These are phyloP conservation scores for Backusella westeae DNA, from an alignment of 192 early-diverging fungal genomes.

Conservation along the genomic window DNA sequence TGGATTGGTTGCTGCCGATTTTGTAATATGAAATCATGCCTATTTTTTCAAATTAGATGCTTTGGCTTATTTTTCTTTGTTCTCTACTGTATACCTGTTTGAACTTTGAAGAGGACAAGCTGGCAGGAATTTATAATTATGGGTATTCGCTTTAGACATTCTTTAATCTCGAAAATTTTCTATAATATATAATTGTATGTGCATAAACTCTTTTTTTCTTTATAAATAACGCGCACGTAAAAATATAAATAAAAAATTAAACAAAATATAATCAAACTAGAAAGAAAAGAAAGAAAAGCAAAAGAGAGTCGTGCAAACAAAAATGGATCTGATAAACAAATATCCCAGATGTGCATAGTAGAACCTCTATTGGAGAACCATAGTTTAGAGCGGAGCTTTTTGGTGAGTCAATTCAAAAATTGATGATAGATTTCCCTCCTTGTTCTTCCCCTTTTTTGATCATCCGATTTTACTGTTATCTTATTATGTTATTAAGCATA, in stretches of 20 bases:
- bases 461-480: background rate
- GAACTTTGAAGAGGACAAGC: background rate
- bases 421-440: background rate
- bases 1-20: constrained; percentile 30
- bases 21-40: background rate
- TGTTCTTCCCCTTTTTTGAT: background rate
- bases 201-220: background rate
- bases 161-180: background rate
- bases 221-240: background rate
- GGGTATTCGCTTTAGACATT: background rate
- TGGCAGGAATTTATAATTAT: background rate
- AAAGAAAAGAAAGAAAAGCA: background rate
- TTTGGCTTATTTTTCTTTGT: background rate
- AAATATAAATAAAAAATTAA: background rate
- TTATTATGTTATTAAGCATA: background rate
- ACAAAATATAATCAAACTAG: background rate
- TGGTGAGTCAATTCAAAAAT: background rate
- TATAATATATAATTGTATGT: background rate
- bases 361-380: background rate
- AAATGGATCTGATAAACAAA: background rate
- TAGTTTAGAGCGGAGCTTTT: background rate
- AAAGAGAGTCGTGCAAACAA: background rate
- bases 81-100: background rate
- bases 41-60: background rate
- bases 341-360: background rate